These are phyloP conservation scores for Pneumocystis canis DNA, from an alignment of 1,139 yeast species.

Conservation along the genomic window DNA sequence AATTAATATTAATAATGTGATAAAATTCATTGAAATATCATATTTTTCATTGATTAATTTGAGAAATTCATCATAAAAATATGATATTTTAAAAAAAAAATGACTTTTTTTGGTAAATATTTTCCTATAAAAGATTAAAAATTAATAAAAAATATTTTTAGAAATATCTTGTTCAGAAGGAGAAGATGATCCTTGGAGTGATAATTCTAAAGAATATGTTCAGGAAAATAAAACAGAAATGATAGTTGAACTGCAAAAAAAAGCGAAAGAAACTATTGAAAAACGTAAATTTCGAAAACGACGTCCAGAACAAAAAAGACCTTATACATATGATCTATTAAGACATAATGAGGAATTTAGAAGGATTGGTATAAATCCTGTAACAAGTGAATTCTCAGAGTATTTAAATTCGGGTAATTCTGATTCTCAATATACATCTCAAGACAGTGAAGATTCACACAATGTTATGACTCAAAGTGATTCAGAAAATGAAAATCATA, in stretches of 20 bases:
- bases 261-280: background rate
- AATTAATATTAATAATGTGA: background rate
- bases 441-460: background rate
- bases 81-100: background rate
- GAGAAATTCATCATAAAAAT: too few species aligned
- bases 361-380: background rate
- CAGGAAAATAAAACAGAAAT: too few species aligned
- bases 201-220: background rate
- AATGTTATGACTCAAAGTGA: background rate
- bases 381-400: background rate
- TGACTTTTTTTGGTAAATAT: background rate
- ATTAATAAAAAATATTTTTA: background rate
- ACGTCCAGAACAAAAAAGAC: background rate
- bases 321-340: background rate
- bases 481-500: background rate
- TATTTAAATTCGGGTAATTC: background rate
- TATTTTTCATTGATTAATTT: too few species aligned
- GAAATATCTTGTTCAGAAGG: background rate
- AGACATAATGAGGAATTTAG: background rate
- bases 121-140: background rate
- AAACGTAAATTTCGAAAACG: background rate
- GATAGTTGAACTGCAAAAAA: background rate
- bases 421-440: background rate
- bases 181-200: background rate
- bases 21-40: background rate